A percentile compares a stretch with the other conserved stretches of the same genome.
phyloP scores from a whole-genome alignment of 148 eudicot species.

The Linanthus parryae region DNA sequence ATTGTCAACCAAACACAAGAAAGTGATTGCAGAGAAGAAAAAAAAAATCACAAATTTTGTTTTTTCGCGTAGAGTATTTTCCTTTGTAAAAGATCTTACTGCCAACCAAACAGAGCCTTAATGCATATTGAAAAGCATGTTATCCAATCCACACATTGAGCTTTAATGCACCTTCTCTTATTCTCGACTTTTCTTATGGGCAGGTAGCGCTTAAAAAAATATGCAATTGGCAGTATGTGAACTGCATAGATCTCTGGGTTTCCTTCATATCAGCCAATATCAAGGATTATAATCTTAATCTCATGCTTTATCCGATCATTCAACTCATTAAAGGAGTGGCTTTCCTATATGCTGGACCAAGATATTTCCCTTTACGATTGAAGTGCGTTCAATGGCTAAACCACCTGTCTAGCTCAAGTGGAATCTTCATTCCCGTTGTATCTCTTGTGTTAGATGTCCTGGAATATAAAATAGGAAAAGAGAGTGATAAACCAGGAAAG shows the following conservation, averaged over 20 bases:
- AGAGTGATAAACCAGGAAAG: slow-evolving; percentile 45
- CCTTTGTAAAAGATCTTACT: too few relatives aligned
- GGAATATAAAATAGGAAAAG: slow-evolving; percentile 61
- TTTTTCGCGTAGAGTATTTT: too few relatives aligned
- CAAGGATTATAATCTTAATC: slow-evolving; percentile 57
- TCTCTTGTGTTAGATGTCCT: slow-evolving; percentile 62
- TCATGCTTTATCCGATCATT: slow-evolving; percentile 38
- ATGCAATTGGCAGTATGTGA: slow-evolving; percentile 76
- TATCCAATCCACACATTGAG: background rate
- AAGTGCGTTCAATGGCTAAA: slow-evolving; percentile 88
- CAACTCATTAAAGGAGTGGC: slow-evolving; percentile 78
- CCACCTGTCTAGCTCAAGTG: slow-evolving; percentile 62
- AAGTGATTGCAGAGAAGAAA: too few relatives aligned
- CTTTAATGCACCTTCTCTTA: background rate
- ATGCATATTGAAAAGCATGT: too few relatives aligned
- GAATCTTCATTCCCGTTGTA: slow-evolving; percentile 65
- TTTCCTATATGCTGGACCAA: slow-evolving; percentile 66
- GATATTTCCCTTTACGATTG: slow-evolving; percentile 65
- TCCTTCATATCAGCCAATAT: slow-evolving; percentile 49
- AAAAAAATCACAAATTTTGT: too few relatives aligned
- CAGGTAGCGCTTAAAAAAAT: slow-evolving; percentile 83
- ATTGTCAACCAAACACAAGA: too few relatives aligned
- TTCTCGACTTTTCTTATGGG: slow-evolving; percentile 1
- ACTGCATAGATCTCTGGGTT: slow-evolving; percentile 90
- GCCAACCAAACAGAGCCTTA: too few relatives aligned